A percentile compares a stretch with the other conserved stretches of the same genome.
phyloP scores from a whole-genome alignment of 768 basidiomycete species.

The Astraeus odoratus region DNA sequence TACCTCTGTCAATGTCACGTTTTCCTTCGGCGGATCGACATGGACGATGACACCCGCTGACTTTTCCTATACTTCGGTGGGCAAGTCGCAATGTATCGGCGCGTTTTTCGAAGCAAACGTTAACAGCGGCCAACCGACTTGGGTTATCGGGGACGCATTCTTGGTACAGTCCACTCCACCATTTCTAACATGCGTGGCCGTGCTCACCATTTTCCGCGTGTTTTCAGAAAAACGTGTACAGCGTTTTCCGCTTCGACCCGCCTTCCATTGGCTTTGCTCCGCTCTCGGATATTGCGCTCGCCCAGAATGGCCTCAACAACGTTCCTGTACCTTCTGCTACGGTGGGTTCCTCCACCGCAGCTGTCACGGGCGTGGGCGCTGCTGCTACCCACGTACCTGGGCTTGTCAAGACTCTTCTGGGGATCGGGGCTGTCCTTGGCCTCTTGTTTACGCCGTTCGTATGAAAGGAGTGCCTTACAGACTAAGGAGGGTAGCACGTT shows the following conservation, averaged over 20 bases:
- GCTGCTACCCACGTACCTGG: conserved; percentile 1
- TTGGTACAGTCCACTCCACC: conserved; percentile 20
- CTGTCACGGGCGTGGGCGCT: conserved; percentile 29
- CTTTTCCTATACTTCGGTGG: conserved; percentile 36
- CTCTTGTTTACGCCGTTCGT: neutral
- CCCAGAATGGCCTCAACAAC: conserved; percentile 21
- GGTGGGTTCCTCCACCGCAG: conserved; percentile 44
- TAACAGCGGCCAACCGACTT: conserved; percentile 31
- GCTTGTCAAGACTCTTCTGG: neutral
- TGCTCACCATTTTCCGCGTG: neutral
- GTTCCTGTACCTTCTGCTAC: conserved; percentile 46
- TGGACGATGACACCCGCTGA: conserved; percentile 46
- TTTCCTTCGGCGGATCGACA: conserved; percentile 39
- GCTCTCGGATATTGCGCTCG: conserved; percentile 27
- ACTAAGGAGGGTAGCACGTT: no score
- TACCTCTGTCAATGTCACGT: conserved; percentile 29
- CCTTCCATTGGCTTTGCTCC: conserved; percentile 45
- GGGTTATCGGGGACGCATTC: conserved; percentile 52
- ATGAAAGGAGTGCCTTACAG: no score
- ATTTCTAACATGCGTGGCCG: neutral
- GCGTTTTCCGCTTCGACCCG: conserved; percentile 45
- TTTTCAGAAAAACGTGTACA: conserved; percentile 49
- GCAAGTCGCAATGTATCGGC: conserved; percentile 40
- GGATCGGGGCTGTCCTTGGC: neutral
- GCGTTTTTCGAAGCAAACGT: conserved; percentile 42